These are phyloP conservation scores for Colletotrichum eleusines DNA, from an alignment of 2,329 filamentous ascomycete genomes.

Conservation along the genomic window DNA sequence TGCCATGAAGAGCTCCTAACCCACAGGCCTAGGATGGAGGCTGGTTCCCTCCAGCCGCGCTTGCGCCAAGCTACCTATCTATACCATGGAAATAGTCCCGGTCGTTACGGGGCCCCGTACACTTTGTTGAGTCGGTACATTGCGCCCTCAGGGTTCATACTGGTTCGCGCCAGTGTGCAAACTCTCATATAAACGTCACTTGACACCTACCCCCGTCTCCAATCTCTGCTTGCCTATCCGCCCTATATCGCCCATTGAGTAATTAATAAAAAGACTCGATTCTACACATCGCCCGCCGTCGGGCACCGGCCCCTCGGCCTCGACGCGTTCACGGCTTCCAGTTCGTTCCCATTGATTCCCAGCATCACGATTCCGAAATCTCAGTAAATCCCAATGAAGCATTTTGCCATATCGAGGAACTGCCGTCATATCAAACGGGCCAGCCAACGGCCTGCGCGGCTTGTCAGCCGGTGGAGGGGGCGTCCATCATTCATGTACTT, in stretches of 20 bases:
- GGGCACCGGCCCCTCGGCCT: not conserved
- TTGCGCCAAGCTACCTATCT: not conserved
- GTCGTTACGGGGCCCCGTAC: slow-evolving; percentile 14
- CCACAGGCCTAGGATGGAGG: not conserved
- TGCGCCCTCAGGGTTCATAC: slow-evolving; percentile 34
- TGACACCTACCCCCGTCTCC: slow-evolving; percentile 17
- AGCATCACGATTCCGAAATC: slow-evolving; percentile 7
- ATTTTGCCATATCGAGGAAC: slow-evolving; percentile 7
- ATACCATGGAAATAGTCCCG: slow-evolving; percentile 17
- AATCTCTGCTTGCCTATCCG: slow-evolving; percentile 24
- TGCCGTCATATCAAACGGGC: slow-evolving; percentile 1
- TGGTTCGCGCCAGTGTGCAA: slow-evolving; percentile 24
- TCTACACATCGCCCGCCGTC: slow-evolving; percentile 1
- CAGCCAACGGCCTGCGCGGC: slow-evolving; percentile 8
- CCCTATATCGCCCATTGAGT: not conserved
- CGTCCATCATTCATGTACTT: slow-evolving; percentile 29
- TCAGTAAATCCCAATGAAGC: slow-evolving; percentile 22
- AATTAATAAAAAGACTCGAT: not conserved
- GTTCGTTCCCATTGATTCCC: slow-evolving; percentile 17
- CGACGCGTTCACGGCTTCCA: not conserved
- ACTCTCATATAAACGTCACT: slow-evolving; percentile 34
- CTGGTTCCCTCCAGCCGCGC: not conserved
- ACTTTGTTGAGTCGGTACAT: slow-evolving; percentile 17
- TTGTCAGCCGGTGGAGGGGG: not conserved
- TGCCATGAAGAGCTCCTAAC: not conserved